These are phyloP conservation scores for Nyssa sinensis DNA, from an alignment of 148 eudicot genomes.

Conservation along the genomic window DNA sequence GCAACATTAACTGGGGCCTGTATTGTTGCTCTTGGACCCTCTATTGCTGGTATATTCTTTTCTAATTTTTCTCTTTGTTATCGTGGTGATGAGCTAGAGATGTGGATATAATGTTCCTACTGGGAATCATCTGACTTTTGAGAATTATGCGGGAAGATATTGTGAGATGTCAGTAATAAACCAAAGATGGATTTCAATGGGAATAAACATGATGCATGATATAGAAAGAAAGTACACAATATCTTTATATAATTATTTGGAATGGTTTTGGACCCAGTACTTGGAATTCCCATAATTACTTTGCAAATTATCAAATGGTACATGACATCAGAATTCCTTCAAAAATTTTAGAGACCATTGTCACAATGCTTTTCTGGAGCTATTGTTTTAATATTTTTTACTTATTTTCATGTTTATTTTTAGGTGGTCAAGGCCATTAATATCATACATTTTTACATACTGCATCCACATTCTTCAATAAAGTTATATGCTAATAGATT, in stretches of 20 bases:
- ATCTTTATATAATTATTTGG: background rate
- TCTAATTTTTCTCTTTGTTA: background rate
- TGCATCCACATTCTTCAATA: background rate
- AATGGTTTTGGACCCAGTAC: background rate
- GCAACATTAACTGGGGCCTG: conserved; percentile 96
- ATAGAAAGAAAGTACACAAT: background rate
- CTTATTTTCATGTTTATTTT: background rate
- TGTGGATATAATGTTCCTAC: background rate
- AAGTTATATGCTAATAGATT: background rate
- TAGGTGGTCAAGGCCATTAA: background rate
- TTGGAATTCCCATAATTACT: background rate
- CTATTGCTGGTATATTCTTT: conserved; percentile 72
- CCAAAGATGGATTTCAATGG: background rate
- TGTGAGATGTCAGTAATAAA: background rate
- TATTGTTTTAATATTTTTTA: background rate
- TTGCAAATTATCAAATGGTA: background rate
- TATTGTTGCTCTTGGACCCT: conserved; percentile 84
- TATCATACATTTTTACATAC: background rate
- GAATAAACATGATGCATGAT: background rate
- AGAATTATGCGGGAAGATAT: background rate
- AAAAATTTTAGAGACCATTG: background rate
- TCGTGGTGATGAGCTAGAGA: background rate
- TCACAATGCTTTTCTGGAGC: background rate
- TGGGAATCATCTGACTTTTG: background rate
- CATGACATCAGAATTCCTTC: too few species aligned